Conservation (phyloP, 2,329 filamentous ascomycete genomes). For the Pseudogymnoascus sp. region DNA sequence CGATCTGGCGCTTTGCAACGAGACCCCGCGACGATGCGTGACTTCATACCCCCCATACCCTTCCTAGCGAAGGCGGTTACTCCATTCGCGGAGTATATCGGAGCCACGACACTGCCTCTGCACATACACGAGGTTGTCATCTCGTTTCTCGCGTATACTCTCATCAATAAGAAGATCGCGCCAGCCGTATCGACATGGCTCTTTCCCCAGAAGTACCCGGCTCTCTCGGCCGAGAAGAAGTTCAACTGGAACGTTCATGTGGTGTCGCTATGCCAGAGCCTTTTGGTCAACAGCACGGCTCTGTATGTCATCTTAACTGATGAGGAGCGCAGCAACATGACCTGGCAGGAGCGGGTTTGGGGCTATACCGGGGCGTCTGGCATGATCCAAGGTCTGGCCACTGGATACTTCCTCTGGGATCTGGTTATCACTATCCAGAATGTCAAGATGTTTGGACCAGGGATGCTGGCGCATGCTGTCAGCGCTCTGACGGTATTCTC, state of each 20-base stretch:
- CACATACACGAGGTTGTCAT: constrained; percentile 70
- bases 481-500: constrained; percentile 66
- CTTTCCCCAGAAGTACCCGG: constrained; percentile 54
- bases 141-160: constrained; percentile 58
- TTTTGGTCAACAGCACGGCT: constrained; percentile 62
- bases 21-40: constrained; percentile 46
- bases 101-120: constrained; percentile 57
- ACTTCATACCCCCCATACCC: constrained; percentile 54
- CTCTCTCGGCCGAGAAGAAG: constrained; percentile 50
- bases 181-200: constrained; percentile 55
- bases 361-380: constrained; percentile 66
- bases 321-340: constrained; percentile 57
- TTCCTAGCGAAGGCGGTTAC: constrained; percentile 43
- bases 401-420: constrained; percentile 82
- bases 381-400: constrained; percentile 66
- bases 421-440: constrained; percentile 59
- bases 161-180: constrained; percentile 57
- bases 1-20: background rate
- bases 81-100: constrained; percentile 54
- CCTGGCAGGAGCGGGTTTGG: constrained; percentile 61
- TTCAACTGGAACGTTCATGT: constrained; percentile 83
- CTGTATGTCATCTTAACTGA: constrained; percentile 64
- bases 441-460: constrained; percentile 52
- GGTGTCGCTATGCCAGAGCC: constrained; percentile 71
- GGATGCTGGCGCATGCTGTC: constrained; percentile 63